Evolutionary conservation across 2,329 filamentous ascomycete species (phyloP).

Genomic region (Pseudogymnoascus sp.): DNA sequence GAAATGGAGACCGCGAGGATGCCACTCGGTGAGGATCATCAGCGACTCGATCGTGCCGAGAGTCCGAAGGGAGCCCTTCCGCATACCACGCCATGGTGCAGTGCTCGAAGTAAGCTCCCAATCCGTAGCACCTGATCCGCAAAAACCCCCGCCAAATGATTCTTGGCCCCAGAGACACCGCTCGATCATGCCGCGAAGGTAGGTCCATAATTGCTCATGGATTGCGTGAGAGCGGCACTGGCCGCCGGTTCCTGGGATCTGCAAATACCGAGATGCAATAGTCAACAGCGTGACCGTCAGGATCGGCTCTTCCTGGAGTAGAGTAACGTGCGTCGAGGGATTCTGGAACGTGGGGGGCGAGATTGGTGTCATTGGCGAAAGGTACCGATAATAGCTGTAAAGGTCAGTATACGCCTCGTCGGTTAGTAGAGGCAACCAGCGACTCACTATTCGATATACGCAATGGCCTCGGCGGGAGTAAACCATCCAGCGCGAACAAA

Average conservation of each 20-base stretch:
- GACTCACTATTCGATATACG: constrained; percentile 82
- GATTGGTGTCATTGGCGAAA: constrained; percentile 88
- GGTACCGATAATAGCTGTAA: constrained; percentile 73
- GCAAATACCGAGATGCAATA: constrained; percentile 79
- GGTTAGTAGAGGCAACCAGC: not conserved
- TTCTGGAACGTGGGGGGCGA: constrained; percentile 83
- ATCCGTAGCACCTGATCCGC: constrained; percentile 55
- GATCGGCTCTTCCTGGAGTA: constrained; percentile 87
- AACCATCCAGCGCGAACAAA: constrained; percentile 98
- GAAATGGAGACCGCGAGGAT: constrained; percentile 88
- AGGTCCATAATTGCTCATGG: constrained; percentile 91
- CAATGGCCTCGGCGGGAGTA: constrained; percentile 83
- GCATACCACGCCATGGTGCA: constrained; percentile 59
- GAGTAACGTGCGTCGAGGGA: constrained; percentile 66
- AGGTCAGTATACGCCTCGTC: constrained; percentile 12
- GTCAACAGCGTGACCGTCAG: constrained; percentile 85
- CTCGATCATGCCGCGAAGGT: constrained; percentile 90
- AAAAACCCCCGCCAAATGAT: constrained; percentile 84
- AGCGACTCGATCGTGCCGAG: constrained; percentile 91
- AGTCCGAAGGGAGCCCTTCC: constrained; percentile 74
- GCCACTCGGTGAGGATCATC: constrained; percentile 93
- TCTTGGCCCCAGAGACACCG: constrained; percentile 93
- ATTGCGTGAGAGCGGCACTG: constrained; percentile 81
- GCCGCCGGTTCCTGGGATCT: constrained; percentile 69
- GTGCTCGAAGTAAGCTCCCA: constrained; percentile 58